A percentile compares a stretch with the other conserved stretches of the same genome.
Evolutionary conservation across 2,329 filamentous ascomycete genomes (phyloP).

Genomic region (Albophoma yamanashiensis): DNA sequence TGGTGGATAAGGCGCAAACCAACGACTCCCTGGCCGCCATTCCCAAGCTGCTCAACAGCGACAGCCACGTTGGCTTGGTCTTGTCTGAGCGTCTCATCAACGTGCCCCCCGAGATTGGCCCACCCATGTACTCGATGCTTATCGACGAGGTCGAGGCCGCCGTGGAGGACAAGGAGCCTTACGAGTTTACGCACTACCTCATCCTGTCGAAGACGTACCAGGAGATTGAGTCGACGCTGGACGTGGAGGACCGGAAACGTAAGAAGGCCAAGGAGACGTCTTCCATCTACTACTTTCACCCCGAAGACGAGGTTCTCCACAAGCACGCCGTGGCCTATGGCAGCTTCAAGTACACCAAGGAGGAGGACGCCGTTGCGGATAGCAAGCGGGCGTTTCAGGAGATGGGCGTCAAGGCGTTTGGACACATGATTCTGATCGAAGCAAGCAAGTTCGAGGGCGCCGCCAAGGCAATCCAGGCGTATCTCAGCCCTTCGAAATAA

Average conservation of each 20-base stretch:
- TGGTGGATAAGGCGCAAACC: conserved; percentile 44
- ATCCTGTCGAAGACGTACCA: conserved; percentile 86
- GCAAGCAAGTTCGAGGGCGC: conserved; percentile 63
- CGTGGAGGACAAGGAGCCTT: conserved; percentile 82
- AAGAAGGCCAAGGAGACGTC: conserved; percentile 55
- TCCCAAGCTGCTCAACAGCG: conserved; percentile 39
- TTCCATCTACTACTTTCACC: conserved; percentile 82
- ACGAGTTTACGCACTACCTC: conserved; percentile 87
- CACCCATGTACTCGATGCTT: conserved; percentile 92
- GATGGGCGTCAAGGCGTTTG: conserved; percentile 73
- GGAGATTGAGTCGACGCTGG: conserved; percentile 74
- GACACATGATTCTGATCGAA: conserved; percentile 81
- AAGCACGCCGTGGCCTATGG: conserved; percentile 61
- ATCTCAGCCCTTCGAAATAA: conserved; percentile 47
- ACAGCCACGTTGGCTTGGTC: conserved; percentile 66
- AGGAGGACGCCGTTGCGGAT: conserved; percentile 73
- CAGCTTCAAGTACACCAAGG: conserved; percentile 68
- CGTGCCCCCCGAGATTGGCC: conserved; percentile 85
- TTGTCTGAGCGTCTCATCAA: conserved; percentile 94
- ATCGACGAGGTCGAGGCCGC: conserved; percentile 84
- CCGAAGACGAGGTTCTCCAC: conserved; percentile 85
- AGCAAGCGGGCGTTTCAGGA: conserved; percentile 94
- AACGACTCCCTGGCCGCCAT: conserved; percentile 47
- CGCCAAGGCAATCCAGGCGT: conserved; percentile 65
- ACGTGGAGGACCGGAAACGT: conserved; percentile 47